These are phyloP conservation scores for Breviolum minutum DNA, from an alignment of 73 alveolate species.

Conservation along the genomic window DNA sequence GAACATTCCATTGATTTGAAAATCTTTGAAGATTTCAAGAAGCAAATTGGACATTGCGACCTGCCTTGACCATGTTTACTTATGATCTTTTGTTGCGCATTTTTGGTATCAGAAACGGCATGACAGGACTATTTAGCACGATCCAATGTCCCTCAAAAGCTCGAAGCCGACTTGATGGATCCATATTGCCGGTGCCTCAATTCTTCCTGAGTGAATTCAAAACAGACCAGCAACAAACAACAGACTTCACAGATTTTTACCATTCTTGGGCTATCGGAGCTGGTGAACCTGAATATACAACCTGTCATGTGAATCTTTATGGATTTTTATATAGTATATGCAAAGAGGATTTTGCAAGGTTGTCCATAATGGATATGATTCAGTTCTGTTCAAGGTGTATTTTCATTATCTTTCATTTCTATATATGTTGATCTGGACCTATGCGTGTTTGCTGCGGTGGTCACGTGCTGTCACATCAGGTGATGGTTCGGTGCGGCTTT, in stretches of 20 bases:
- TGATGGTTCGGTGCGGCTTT: constrained; percentile 68
- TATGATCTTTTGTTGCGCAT: not conserved
- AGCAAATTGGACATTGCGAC: no score
- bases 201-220: not conserved
- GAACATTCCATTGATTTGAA: no score
- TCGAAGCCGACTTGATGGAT: constrained; percentile 60
- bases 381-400: no score
- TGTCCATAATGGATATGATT: no score
- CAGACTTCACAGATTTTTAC: not conserved
- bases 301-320: not conserved
- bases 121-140: constrained; percentile 71
- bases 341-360: no score
- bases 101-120: not conserved
- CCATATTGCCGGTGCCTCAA: constrained; percentile 56
- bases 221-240: not conserved
- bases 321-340: not conserved
- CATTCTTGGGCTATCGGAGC: not conserved
- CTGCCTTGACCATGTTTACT: no score
- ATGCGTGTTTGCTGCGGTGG: no score
- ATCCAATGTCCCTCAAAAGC: constrained; percentile 72
- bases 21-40: no score
- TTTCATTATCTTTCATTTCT: no score
- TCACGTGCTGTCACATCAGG: not conserved
- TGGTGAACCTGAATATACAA: not conserved
- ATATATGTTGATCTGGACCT: no score